phyloP scores from a whole-genome alignment of 345 rosid genomes.

The Conringia planisiliqua region DNA sequence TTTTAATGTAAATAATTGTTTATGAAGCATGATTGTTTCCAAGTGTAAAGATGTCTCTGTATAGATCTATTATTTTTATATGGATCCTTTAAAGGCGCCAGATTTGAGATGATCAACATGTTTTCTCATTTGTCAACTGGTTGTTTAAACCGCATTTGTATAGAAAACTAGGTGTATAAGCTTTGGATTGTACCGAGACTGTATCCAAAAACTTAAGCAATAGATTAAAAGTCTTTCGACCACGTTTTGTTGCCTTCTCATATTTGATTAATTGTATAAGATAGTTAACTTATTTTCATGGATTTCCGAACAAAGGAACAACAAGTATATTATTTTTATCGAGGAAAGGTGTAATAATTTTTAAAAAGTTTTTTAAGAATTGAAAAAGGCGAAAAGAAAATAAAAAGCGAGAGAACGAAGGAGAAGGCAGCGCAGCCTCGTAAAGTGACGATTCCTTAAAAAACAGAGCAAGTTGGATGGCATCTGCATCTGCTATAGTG shows the following conservation, averaged over 20 bases:
- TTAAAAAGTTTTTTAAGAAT: not conserved
- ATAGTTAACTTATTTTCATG: not conserved
- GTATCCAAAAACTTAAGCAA: not conserved
- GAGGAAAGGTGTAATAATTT: not conserved
- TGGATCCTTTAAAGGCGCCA: not conserved
- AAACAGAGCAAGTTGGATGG: constrained; percentile 6
- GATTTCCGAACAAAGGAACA: not conserved
- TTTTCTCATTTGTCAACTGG: not conserved
- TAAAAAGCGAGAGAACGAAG: not conserved
- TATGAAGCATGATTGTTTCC: not conserved
- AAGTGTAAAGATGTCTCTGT: constrained; percentile 2
- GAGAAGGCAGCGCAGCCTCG: constrained; percentile 19
- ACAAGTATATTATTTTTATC: not conserved
- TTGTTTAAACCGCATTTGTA: not conserved
- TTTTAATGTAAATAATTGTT: not conserved
- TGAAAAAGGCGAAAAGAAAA: not conserved
- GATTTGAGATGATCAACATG: constrained; percentile 5
- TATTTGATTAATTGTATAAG: not conserved
- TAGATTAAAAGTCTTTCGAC: not conserved
- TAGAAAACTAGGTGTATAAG: not conserved
- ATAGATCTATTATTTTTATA: not conserved
- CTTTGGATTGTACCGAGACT: not conserved
- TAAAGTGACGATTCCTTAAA: not conserved
- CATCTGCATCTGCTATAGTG: not conserved
- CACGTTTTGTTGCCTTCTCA: not conserved